Evolutionary conservation across 768 basidiomycete species (phyloP).

Genomic region (Podaxis mareebaensis): DNA sequence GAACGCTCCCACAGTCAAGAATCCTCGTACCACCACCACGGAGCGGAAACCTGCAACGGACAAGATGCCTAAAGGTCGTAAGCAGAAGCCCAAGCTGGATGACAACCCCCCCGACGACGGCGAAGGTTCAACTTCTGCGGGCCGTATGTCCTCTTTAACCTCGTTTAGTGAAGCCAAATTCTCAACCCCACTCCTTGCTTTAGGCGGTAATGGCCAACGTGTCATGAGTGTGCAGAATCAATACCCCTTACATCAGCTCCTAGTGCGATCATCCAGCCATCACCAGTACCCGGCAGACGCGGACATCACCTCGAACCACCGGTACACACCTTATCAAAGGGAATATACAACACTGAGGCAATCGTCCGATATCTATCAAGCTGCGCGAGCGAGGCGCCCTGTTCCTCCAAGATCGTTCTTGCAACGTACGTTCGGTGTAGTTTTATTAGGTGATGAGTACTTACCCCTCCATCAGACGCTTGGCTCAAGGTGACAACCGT

Average conservation of each 20-base stretch:
- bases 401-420: constrained; percentile 55
- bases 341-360: constrained; percentile 16
- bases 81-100: constrained; percentile 8
- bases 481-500: constrained; percentile 67
- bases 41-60: constrained; percentile 11
- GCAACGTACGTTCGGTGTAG: constrained; percentile 51
- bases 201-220: constrained; percentile 8
- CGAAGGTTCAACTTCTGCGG: neutral
- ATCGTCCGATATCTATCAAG: constrained; percentile 17
- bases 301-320: constrained; percentile 19
- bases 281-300: neutral
- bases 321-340: constrained; percentile 38
- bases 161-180: neutral
- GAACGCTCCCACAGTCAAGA: constrained; percentile 15
- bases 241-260: constrained; percentile 2
- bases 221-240: constrained; percentile 12
- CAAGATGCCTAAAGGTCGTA: constrained; percentile 18
- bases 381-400: constrained; percentile 20
- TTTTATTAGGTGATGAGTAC: neutral
- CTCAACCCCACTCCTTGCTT: neutral
- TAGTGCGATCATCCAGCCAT: neutral
- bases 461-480: constrained; percentile 50
- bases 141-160: neutral
- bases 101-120: neutral
- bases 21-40: constrained; percentile 1